phyloP scores from a whole-genome alignment of 768 basidiomycete species.

The Arthromyces matolae region DNA sequence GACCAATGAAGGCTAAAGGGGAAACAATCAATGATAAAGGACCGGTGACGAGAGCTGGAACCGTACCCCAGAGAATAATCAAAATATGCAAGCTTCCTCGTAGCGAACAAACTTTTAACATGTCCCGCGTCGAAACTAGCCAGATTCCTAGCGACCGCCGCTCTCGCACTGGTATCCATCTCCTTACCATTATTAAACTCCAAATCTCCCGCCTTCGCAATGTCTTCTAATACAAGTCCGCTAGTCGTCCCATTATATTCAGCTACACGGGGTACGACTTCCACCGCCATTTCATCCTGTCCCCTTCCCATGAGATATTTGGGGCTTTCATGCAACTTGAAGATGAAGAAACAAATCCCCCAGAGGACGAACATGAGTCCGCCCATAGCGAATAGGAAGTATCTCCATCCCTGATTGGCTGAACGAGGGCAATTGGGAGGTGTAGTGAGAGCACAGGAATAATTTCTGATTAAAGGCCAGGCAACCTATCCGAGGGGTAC shows the following conservation, averaged over 20 bases:
- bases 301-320: slow-evolving; percentile 72
- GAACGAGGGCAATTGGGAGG: slow-evolving; percentile 37
- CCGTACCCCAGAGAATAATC: slow-evolving; percentile 48
- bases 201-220: slow-evolving; percentile 27
- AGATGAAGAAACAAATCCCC: slow-evolving; percentile 59
- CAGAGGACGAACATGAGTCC: slow-evolving; percentile 65
- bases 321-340: slow-evolving; percentile 66
- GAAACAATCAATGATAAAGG: not conserved
- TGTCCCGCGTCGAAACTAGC: slow-evolving; percentile 34
- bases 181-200: slow-evolving; percentile 1
- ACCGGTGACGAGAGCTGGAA: not conserved
- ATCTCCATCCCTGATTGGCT: slow-evolving; percentile 72
- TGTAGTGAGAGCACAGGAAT: slow-evolving; percentile 46
- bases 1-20: slow-evolving; percentile 60
- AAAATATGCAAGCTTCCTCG: slow-evolving; percentile 61
- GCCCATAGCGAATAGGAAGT: slow-evolving; percentile 71
- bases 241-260: slow-evolving; percentile 51
- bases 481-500: slow-evolving; percentile 45
- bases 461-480: slow-evolving; percentile 71
- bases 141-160: slow-evolving; percentile 35
- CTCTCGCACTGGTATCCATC: slow-evolving; percentile 14
- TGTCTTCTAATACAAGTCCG: slow-evolving; percentile 47
- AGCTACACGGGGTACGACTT: slow-evolving; percentile 60
- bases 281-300: slow-evolving; percentile 56
- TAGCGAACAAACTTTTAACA: slow-evolving; percentile 60